phyloP scores from a whole-genome alignment of 78 protist genomes.

The Dictyostelium citrinum region DNA sequence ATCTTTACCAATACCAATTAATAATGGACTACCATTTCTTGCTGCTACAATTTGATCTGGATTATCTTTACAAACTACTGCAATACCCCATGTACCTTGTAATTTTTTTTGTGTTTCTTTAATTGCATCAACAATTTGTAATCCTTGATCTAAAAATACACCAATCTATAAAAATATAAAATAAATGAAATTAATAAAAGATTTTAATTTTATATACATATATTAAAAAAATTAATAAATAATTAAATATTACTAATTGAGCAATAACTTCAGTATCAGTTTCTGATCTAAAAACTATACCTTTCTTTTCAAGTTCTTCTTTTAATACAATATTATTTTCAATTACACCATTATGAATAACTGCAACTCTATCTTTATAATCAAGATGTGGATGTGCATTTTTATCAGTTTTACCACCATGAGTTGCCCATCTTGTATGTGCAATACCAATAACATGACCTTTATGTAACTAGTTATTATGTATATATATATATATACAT shows the following conservation, averaged over 20 bases:
- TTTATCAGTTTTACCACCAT: slow-evolving; percentile 81
- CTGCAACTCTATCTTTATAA: slow-evolving; percentile 77
- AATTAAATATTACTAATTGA: slow-evolving; percentile 75
- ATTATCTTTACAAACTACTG: slow-evolving; percentile 52
- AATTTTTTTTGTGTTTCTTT: slow-evolving; percentile 78
- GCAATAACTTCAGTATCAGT: slow-evolving; percentile 98
- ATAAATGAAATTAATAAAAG: background rate
- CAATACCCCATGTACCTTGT: slow-evolving; percentile 86
- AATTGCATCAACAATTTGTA: slow-evolving; percentile 77
- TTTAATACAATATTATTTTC: slow-evolving; percentile 45
- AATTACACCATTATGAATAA: slow-evolving; percentile 86
- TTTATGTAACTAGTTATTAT: slow-evolving; percentile 44
- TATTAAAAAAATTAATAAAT: background rate
- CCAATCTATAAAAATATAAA: slow-evolving; percentile 43
- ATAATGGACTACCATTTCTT: slow-evolving; percentile 77
- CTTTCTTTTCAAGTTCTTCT: slow-evolving; percentile 68
- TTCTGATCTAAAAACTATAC: slow-evolving; percentile 83
- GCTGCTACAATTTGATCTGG: slow-evolving; percentile 82
- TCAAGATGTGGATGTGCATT: slow-evolving; percentile 84
- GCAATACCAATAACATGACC: slow-evolving; percentile 81
- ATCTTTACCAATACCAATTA: slow-evolving; percentile 80
- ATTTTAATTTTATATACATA: background rate
- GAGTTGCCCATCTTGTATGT: slow-evolving; percentile 88
- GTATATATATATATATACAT: no score
- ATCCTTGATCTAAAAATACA: slow-evolving; percentile 61